These are phyloP conservation scores for Solanum stenotomum DNA, from an alignment of 257 asterid species.

Conservation along the genomic window DNA sequence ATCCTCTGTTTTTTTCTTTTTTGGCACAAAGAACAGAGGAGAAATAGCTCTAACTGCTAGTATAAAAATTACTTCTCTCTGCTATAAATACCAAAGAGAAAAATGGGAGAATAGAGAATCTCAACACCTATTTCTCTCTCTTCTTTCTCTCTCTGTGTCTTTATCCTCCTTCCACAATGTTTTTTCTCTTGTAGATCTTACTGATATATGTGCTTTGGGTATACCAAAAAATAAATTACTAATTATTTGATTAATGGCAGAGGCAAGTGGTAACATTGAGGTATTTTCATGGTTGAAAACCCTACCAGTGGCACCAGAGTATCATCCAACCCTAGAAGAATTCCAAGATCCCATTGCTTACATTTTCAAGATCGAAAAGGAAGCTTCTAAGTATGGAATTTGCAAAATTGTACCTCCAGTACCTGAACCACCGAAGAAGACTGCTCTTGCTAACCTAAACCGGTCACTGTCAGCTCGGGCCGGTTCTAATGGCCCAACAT, in stretches of 20 bases:
- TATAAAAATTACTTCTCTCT: neutral
- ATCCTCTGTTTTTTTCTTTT: constrained; percentile 17
- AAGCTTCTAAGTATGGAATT: constrained; percentile 87
- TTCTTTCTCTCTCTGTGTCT: neutral
- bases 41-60: neutral
- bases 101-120: constrained; percentile 26
- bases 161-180: constrained; percentile 9
- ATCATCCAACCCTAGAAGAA: constrained; percentile 80
- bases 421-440: constrained; percentile 53
- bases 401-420: constrained; percentile 96
- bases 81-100: neutral
- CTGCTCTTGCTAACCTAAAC: constrained; percentile 59
- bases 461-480: constrained; percentile 70
- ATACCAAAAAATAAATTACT: constrained; percentile 1
- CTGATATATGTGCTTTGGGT: constrained; percentile 10
- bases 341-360: constrained; percentile 97
- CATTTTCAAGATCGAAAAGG: constrained; percentile 96
- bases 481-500: constrained; percentile 51
- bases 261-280: constrained; percentile 50
- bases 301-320: constrained; percentile 94
- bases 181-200: constrained; percentile 19
- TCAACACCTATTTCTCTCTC: constrained; percentile 13
- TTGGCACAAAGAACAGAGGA: constrained; percentile 29
- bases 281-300: constrained; percentile 85
- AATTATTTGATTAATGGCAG: constrained; percentile 14